phyloP scores from a whole-genome alignment of 306 rosid genomes.

The Boehmeria nivea region DNA sequence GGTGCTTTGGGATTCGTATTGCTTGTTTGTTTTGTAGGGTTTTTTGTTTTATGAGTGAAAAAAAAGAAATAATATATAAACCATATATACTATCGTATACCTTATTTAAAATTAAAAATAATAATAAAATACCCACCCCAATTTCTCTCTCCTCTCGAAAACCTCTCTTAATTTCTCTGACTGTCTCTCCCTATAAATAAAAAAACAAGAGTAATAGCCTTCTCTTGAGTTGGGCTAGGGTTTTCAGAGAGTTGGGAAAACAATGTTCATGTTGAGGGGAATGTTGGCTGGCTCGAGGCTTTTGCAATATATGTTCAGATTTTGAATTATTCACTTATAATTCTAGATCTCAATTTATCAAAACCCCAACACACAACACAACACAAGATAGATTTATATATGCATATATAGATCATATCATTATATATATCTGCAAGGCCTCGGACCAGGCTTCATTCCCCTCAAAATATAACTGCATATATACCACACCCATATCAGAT shows the following conservation, averaged over 20 bases:
- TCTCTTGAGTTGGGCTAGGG: constrained; percentile 31
- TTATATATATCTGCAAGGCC: constrained; percentile 26
- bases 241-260: constrained; percentile 22
- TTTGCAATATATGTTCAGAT: constrained; percentile 5
- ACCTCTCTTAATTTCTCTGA: not conserved
- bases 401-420: no score
- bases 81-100: no score
- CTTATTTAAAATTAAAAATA: not conserved
- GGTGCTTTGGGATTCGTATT: no score
- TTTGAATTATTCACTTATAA: no score
- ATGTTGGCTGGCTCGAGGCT: constrained; percentile 97
- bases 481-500: no score
- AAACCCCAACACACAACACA: no score
- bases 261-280: constrained; percentile 58
- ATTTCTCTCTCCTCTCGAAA: not conserved
- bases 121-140: not conserved
- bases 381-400: no score
- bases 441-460: constrained; percentile 99
- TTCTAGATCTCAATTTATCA: no score
- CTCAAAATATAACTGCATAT: no score
- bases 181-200: constrained; percentile 12
- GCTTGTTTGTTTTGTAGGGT: no score
- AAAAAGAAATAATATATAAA: no score
- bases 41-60: no score
- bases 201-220: constrained; percentile 18